Evolutionary conservation across 2,329 filamentous ascomycete species (phyloP).

Genomic region (Xylariaceae sp.): DNA sequence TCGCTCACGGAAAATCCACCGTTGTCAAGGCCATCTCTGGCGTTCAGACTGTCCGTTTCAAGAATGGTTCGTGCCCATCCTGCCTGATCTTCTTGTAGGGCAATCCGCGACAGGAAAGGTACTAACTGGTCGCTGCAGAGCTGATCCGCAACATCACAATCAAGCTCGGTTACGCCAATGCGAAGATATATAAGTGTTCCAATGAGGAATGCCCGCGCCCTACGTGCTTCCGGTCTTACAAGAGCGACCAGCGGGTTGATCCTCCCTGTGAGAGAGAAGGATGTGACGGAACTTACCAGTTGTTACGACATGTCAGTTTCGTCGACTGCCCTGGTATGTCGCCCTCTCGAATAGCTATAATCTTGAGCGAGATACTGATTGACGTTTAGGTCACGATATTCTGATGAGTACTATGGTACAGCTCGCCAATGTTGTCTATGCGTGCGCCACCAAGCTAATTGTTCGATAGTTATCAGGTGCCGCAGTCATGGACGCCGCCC

Average conservation of each 20-base stretch:
- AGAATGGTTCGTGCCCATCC: conserved; percentile 54
- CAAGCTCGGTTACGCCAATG: conserved; percentile 19
- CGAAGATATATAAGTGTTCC: conserved; percentile 61
- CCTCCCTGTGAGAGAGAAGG: conserved; percentile 92
- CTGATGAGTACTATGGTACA: conserved; percentile 97
- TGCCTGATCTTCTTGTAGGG: neutral
- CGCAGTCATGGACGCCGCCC: conserved; percentile 97
- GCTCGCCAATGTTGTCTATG: neutral
- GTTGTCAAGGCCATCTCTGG: conserved; percentile 99
- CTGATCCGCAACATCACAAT: conserved; percentile 99
- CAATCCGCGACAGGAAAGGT: neutral
- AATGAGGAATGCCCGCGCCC: conserved; percentile 85
- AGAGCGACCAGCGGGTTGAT: conserved; percentile 98
- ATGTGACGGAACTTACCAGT: conserved; percentile 78
- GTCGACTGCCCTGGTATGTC: conserved; percentile 77
- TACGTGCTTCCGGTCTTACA: conserved; percentile 93
- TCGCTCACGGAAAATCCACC: conserved; percentile 97
- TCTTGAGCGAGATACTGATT: conserved; percentile 2
- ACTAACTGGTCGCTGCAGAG: conserved; percentile 45
- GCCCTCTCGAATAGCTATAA: neutral
- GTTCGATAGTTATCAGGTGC: conserved; percentile 74
- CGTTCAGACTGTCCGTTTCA: conserved; percentile 98
- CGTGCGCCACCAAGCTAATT: conserved; percentile 2
- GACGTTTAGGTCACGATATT: conserved; percentile 76
- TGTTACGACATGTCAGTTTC: conserved; percentile 90